Percentiles rank a stretch among this genome's conserved stretches.
Conservation (phyloP, 768 basidiomycete species). For the Serendipita sp. region DNA sequence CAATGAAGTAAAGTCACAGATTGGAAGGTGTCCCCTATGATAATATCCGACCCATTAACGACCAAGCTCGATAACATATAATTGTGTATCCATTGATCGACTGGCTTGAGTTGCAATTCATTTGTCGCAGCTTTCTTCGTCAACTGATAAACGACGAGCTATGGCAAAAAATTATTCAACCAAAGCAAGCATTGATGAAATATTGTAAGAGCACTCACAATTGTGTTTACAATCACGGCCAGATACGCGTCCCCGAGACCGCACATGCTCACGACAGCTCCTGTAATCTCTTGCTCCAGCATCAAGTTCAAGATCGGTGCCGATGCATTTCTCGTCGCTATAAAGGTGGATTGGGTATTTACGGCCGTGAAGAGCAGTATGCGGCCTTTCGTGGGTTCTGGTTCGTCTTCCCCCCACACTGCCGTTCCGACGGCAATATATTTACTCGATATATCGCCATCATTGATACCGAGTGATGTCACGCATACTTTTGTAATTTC, state of each 20-base stretch:
- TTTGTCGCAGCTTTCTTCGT: conserved; percentile 19
- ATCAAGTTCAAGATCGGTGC: conserved; percentile 19
- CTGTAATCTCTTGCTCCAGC: conserved; percentile 25
- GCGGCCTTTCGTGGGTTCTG: conserved; percentile 33
- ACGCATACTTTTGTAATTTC: conserved; percentile 41
- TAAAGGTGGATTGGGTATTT: conserved; percentile 2
- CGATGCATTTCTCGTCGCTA: conserved; percentile 11
- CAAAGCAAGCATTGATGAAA: background rate
- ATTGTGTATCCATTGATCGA: conserved; percentile 62
- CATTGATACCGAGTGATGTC: conserved; percentile 11
- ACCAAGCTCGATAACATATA: conserved; percentile 59
- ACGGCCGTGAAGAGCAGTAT: conserved; percentile 33
- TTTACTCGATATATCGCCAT: conserved; percentile 13
- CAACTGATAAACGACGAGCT: conserved; percentile 25
- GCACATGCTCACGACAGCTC: conserved; percentile 51
- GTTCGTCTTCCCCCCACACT: conserved; percentile 16
- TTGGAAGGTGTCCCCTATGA: conserved; percentile 66
- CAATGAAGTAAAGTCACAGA: conserved; percentile 58
- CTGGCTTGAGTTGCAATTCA: conserved; percentile 22
- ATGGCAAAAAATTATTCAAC: background rate
- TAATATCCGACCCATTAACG: conserved; percentile 32
- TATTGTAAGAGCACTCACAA: conserved; percentile 29
- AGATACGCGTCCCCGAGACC: conserved; percentile 27
- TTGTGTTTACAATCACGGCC: conserved; percentile 55
- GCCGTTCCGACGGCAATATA: conserved; percentile 28